Evolutionary conservation across 2,329 filamentous ascomycete genomes (phyloP), one percentile per base, ranked within the genome.

Genomic region (Didymella lethalis): DNA sequence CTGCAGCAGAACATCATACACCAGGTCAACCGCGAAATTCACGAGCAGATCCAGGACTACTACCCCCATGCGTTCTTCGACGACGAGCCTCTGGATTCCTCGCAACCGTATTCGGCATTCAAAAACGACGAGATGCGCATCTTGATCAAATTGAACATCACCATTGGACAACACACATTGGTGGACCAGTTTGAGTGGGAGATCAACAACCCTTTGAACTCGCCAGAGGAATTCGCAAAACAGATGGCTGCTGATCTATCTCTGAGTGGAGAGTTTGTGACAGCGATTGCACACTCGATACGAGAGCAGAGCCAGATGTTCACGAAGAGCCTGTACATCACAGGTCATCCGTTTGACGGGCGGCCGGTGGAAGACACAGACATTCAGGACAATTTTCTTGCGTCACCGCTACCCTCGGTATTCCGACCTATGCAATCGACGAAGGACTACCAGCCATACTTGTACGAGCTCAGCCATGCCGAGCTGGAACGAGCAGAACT

Each of bases 101-200:
- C 95, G 72, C 83, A 96, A 12, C 93, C 94, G 0, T 98, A 98
- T 75, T 89, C 86, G 38, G 93, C 95, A 7, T 97, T 97, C 82
- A 98, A 98, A 79, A 97, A 99, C 74, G 95, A 99, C 75, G 95
- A 99, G 80, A 97, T 99, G 94, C 90, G 95, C 49, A 91, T 99
- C 67, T 81, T 96, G 43, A 88, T 99, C 78, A 98, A 97, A 78
- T 84, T 99, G 49, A 97, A 98, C 78, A 97, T 99, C 72, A 98
- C 95, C 7, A 97, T 99, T 72, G 95, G 94, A 40, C 90, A 92
- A 64, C 92, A 96, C 73, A 98, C 93, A 0, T 83, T 99, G 26
- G 90, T 97, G 34, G 95, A 99, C 72, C 95, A 98, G 75, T 98
- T 99, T 62, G 95, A 99, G 78, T 99, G 95, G 95, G 95, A 99